Evolutionary conservation across 2,329 filamentous ascomycete genomes (phyloP), one percentile per base, ranked within the genome.

Genomic region (Bipolaris victoriae): DNA sequence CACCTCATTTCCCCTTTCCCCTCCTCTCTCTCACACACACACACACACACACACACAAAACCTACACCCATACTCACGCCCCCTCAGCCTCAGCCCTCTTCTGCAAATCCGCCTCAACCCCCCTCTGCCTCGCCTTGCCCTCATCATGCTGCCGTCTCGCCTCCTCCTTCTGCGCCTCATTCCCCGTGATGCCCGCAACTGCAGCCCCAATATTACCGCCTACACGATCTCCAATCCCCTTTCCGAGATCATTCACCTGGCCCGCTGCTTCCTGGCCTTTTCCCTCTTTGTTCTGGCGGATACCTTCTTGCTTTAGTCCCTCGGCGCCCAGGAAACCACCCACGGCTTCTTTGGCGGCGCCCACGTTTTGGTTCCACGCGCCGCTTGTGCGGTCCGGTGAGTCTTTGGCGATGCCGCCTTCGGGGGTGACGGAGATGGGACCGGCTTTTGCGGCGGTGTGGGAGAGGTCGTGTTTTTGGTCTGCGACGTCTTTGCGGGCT

Each of bases 351-450:
- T 97, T 97, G 41, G 88, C 88, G 1, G 89, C 86, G 50, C 93
- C 94, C n/a, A 93, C 72, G 5, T 92, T 96, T 80, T 97, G 93
- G 81, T 97, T 91, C 88, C 90, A 96, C 16, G 84, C 83, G 41
- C 94, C 93, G 16, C 85, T 75, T 20, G 83, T 80, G 63, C 92
- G 90, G 75, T 94, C 82, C 10, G 88, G 81, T 77, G 91, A 82
- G 77, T 97, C 91, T 65, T 85, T 83, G 61, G 88, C 84, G 47
- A 90, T 81, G 35, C 87, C 89, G 46, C 91, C 91, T 0, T 86
- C 85, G 49, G 88, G 81, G 10, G 88, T 88, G 56, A 90, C 83
- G 22, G 88, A 86, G 73, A 88, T 81, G 58, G 89, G 88, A 4
- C 90, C 92, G n/a, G 89, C 74, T 76, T 92, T 94, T 64, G 83